These are phyloP conservation scores for Eucalyptus polybractea DNA, from an alignment of 345 rosid genomes.

Conservation along the genomic window DNA sequence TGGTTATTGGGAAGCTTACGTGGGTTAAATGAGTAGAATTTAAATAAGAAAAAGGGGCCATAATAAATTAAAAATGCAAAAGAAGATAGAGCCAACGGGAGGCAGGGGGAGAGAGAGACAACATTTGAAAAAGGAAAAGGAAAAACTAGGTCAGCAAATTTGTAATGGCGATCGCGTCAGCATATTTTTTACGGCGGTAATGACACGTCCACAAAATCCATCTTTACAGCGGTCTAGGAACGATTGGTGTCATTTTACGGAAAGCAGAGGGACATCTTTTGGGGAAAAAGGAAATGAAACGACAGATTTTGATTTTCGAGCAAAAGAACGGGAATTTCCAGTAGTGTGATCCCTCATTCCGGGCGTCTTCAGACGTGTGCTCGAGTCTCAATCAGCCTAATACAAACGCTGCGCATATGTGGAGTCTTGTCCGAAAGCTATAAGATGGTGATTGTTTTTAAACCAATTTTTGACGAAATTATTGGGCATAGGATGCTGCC, in stretches of 20 bases:
- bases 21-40: not conserved
- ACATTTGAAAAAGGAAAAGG: not conserved
- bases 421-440: not conserved
- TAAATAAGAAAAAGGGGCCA: not conserved
- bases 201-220: not conserved
- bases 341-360: not conserved
- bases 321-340: not conserved
- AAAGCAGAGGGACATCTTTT: not conserved
- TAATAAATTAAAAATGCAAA: not conserved
- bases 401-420: not conserved
- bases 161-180: not conserved
- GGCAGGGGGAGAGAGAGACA: not conserved
- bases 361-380: not conserved
- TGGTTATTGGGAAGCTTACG: not conserved
- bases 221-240: not conserved
- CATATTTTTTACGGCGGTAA: not conserved
- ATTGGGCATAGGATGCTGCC: not conserved
- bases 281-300: not conserved
- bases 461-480: not conserved
- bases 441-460: not conserved
- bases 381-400: not conserved
- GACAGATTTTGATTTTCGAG: not conserved
- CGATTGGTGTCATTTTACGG: not conserved
- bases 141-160: not conserved
- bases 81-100: not conserved